Conservation (phyloP, 2,329 filamentous ascomycete species). For the Diaporthe vexans region DNA sequence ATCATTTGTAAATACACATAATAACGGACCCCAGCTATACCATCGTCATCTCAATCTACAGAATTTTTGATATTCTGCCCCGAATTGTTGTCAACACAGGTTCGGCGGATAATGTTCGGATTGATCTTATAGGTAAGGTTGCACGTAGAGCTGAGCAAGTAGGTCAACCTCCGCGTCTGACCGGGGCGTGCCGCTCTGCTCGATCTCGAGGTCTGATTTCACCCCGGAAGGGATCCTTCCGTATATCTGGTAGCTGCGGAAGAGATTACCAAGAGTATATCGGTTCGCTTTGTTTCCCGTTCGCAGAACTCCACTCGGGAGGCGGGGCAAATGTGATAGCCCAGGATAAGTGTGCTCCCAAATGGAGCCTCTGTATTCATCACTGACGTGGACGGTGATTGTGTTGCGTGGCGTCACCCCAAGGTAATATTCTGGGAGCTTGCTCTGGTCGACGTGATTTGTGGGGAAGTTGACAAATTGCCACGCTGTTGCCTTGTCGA, state of each 20-base stretch:
- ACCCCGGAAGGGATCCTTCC: not conserved
- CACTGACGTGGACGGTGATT: not conserved
- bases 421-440: not conserved
- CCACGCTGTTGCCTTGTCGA: not conserved
- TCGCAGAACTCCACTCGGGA: not conserved
- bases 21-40: too few species aligned
- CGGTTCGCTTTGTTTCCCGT: not conserved
- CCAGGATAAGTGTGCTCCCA: not conserved
- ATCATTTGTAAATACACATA: too few species aligned
- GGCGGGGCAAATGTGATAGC: not conserved
- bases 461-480: accelerated
- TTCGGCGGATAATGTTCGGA: not conserved
- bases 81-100: not conserved
- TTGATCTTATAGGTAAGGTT: too few species aligned
- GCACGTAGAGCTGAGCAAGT: too few species aligned
- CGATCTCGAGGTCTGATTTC: not conserved
- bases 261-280: not conserved
- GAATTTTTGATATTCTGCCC: too few species aligned
- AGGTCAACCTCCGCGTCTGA: not conserved
- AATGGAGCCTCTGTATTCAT: accelerated
- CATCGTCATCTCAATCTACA: too few species aligned
- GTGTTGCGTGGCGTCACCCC: not conserved
- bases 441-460: not conserved
- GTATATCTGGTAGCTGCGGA: not conserved
- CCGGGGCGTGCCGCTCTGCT: not conserved